Evolutionary conservation across 495 filamentous ascomycete species (phyloP), one percentile per base, ranked within the genome.

Genomic region (Penicillium coprophilum): DNA sequence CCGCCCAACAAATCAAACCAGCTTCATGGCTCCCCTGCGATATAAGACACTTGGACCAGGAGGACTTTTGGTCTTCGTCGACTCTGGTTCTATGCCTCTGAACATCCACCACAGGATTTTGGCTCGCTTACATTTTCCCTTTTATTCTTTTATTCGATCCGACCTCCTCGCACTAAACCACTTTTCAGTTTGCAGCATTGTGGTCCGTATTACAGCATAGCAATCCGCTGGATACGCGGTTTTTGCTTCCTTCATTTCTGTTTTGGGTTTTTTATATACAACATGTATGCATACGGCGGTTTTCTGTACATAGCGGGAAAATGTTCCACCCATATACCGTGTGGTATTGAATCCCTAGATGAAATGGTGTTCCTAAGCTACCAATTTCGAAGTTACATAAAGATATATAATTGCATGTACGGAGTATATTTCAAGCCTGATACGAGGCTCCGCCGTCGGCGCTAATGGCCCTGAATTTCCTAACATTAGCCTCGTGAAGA

Each of bases 401-500:
- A 8, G 34, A 38, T 38, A 17, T 38, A 38, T 17, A 17, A 17
- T 17, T 38, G 6, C n/a, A 34, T 6, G 43, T n/a, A 28, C 13
- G 3, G 3, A 3, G 6, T 28, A 31, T 1, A 19, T 1, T 31
- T 19, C 13, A 30, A 15, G 24, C 9, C 32, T 13, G n/a, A 57
- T 60, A 60, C 53, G 46, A 54, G 23, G n/a, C 50, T 51, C 57
- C 53, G 57, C 60, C 20, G 44, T 54, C 50, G 46, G 54, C 57
- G 45, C 50, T 24, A 36, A 32, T 49, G 47, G 30, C 46, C 28
- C 17, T 49, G 44, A 39, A 45, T 24, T 58, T 56, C 31, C 17
- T 36, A 34, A 11, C 20, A 19, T 21, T 11, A 31, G 28, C 20
- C 20, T 49, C 45, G 51, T 30, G 5, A 12, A 11, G 6, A 20